Evolutionary conservation across 2,329 filamentous ascomycete genomes (phyloP).

Genomic region (Hansfordia pulvinata): DNA sequence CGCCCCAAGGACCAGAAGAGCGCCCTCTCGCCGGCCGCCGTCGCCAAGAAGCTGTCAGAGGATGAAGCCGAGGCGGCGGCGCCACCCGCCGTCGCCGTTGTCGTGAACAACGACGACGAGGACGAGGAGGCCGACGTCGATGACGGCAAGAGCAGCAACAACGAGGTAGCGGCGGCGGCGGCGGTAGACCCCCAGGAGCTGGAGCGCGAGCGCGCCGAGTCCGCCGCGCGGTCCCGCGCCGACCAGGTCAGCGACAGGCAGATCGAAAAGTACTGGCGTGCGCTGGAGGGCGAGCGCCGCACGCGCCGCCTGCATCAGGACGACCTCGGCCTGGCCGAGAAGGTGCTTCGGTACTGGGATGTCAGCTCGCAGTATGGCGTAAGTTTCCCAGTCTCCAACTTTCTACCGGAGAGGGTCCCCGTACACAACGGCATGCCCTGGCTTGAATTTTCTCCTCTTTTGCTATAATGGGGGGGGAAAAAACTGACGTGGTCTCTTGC

Average conservation of each 20-base stretch:
- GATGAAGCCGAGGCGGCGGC: too few relatives aligned
- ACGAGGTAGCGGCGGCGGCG: conserved; percentile 9
- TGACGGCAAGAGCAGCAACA: conserved; percentile 8
- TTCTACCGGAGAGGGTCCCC: too few relatives aligned
- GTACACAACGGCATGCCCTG: too few relatives aligned
- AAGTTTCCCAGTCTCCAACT: conserved; percentile 26
- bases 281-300: conserved; percentile 53
- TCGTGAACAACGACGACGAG: conserved; percentile 8
- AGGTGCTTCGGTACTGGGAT: conserved; percentile 84
- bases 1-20: conserved; percentile 30
- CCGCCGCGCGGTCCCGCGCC: conserved; percentile 41
- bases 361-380: conserved; percentile 85
- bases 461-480: conserved; percentile 3
- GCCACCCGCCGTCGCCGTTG: conserved; percentile 8
- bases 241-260: conserved; percentile 52
- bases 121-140: conserved; percentile 10
- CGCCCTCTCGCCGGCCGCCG: conserved; percentile 20
- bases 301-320: conserved; percentile 67
- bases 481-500: too few relatives aligned
- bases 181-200: conserved; percentile 5
- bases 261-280: conserved; percentile 66
- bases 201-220: conserved; percentile 23
- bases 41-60: conserved; percentile 16
- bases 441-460: conserved; percentile 3
- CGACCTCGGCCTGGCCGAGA: conserved; percentile 60